These are phyloP conservation scores for Apophysomyces ossiformis DNA, from an alignment of 371 early-diverging fungal genomes.

Conservation along the genomic window DNA sequence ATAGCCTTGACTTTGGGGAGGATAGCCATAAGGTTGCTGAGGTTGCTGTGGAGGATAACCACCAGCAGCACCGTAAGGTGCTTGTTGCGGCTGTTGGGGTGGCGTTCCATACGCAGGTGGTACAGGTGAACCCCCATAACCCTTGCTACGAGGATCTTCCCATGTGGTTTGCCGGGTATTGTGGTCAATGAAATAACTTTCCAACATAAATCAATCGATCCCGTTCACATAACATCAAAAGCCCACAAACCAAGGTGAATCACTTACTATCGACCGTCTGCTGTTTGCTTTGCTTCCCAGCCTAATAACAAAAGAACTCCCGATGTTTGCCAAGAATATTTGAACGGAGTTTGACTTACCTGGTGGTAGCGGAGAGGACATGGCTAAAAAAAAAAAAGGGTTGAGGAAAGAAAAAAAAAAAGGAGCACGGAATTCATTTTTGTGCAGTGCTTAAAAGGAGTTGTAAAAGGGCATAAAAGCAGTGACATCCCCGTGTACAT, in stretches of 20 bases:
- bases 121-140: constrained; percentile 19
- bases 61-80: background rate
- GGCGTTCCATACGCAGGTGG: constrained; percentile 27
- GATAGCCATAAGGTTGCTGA: constrained; percentile 23
- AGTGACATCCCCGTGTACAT: background rate
- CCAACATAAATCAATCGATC: background rate
- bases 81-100: constrained; percentile 17
- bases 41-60: constrained; percentile 16
- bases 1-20: constrained; percentile 12
- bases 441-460: constrained; percentile 6
- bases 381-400: constrained; percentile 20
- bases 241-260: background rate
- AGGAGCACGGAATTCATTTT: constrained; percentile 11
- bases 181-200: constrained; percentile 65
- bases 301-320: constrained; percentile 19
- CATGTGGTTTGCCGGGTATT: constrained; percentile 61
- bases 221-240: too few species aligned
- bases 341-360: constrained; percentile 21
- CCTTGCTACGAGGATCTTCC: constrained; percentile 57
- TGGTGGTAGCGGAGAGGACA: constrained; percentile 51
- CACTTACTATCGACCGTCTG: constrained; percentile 49
- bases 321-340: background rate
- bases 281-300: constrained; percentile 54
- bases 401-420: constrained; percentile 15
- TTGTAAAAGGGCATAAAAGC: constrained; percentile 10